phyloP scores from a whole-genome alignment of 2,329 filamentous ascomycete species.

The Sporothrix sp. region DNA sequence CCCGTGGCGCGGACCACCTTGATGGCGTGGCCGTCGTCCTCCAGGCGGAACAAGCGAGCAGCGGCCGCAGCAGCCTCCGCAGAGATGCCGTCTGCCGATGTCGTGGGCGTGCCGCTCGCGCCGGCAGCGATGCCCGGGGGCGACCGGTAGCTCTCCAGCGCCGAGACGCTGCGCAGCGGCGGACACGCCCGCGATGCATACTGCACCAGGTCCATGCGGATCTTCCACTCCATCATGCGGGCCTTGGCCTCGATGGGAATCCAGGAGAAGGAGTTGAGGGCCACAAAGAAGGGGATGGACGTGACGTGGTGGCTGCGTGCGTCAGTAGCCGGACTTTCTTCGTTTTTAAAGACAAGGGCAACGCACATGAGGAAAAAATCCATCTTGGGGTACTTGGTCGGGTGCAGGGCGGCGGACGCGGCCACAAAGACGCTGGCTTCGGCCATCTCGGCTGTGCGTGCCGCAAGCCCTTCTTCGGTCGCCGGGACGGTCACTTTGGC shows the following conservation, averaged over 20 bases:
- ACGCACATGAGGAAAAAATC: slow-evolving; percentile 66
- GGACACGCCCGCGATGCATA: slow-evolving; percentile 63
- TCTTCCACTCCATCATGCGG: slow-evolving; percentile 73
- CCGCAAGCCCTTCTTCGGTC: slow-evolving; percentile 49
- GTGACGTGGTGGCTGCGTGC: slow-evolving; percentile 63
- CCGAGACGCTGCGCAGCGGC: slow-evolving; percentile 37
- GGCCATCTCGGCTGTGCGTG: slow-evolving; percentile 54
- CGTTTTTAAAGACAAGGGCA: neutral
- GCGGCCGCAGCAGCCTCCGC: slow-evolving; percentile 34
- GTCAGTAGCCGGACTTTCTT: neutral
- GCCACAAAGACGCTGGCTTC: slow-evolving; percentile 47
- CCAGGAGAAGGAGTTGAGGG: slow-evolving; percentile 52
- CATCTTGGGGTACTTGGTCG: slow-evolving; percentile 57
- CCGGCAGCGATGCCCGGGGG: neutral
- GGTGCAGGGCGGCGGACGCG: slow-evolving; percentile 49
- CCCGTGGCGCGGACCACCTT: slow-evolving; percentile 66
- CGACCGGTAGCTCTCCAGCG: neutral
- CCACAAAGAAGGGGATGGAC: slow-evolving; percentile 60
- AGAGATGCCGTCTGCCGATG: slow-evolving; percentile 34
- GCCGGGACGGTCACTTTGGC: slow-evolving; percentile 47
- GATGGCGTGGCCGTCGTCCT: slow-evolving; percentile 72
- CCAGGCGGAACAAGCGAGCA: slow-evolving; percentile 34
- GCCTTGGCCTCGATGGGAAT: slow-evolving; percentile 50
- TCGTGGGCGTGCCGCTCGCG: neutral
- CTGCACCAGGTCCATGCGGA: slow-evolving; percentile 60